Evolutionary conservation across 345 rosid genomes (phyloP).

Genomic region (Theobroma cacao): DNA sequence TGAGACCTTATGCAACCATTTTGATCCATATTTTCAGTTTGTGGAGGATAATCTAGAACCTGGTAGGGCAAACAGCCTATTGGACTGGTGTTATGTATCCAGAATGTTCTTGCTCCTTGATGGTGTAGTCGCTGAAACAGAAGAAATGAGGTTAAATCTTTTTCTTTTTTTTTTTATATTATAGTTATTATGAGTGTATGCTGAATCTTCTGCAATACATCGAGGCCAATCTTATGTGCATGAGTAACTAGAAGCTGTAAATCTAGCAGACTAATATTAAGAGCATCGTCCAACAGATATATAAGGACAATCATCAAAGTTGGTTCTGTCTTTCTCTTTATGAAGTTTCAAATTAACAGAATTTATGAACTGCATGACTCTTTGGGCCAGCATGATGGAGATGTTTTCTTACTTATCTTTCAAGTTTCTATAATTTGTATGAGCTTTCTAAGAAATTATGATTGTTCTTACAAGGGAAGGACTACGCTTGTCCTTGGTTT

Average conservation of each 20-base stretch:
- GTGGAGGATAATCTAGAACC: conserved; percentile 15
- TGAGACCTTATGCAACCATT: conserved; percentile 31
- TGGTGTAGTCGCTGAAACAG: conserved; percentile 10
- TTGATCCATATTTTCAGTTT: conserved; percentile 17
- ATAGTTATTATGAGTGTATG: background rate
- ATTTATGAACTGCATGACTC: background rate
- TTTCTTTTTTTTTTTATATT: background rate
- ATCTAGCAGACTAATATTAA: background rate
- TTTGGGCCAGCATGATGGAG: background rate
- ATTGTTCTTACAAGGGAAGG: background rate
- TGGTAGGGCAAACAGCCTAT: conserved; percentile 35
- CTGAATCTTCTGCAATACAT: background rate
- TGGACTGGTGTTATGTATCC: conserved; percentile 47
- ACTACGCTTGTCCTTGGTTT: background rate
- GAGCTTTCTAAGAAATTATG: background rate
- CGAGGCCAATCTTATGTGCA: background rate
- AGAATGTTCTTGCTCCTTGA: conserved; percentile 34
- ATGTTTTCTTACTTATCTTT: no score
- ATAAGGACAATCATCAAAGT: background rate
- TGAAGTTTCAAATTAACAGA: background rate
- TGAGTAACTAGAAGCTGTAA: background rate
- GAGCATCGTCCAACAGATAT: background rate
- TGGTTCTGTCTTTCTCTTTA: background rate
- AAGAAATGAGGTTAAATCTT: background rate
- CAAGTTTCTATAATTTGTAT: background rate